Evolutionary conservation across 2,329 filamentous ascomycete species (phyloP).

Genomic region (Colletotrichum lini): DNA sequence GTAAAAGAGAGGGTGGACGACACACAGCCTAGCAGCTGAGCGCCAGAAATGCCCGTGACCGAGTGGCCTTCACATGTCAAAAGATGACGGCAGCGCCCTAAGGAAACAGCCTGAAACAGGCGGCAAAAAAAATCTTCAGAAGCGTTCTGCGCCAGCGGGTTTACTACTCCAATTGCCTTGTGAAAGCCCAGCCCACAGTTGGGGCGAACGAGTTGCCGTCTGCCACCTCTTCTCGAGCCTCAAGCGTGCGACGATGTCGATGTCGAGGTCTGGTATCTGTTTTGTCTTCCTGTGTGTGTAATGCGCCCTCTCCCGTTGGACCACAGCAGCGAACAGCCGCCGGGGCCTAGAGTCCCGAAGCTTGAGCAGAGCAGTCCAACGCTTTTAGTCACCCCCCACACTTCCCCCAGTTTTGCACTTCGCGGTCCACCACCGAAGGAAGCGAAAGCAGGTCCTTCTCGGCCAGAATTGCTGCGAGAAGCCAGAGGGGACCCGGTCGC

Average conservation of each 20-base stretch:
- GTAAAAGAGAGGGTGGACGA: neutral
- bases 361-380: slow-evolving; percentile 10
- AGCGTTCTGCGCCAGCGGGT: slow-evolving; percentile 16
- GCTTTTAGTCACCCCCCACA: slow-evolving; percentile 34
- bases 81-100: neutral
- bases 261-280: neutral
- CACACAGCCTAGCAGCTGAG: no score
- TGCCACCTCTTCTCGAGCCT: slow-evolving; percentile 29
- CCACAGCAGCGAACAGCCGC: slow-evolving; percentile 6
- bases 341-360: neutral
- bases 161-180: slow-evolving; percentile 29
- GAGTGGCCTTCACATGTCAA: slow-evolving; percentile 39
- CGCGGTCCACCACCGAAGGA: slow-evolving; percentile 38
- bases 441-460: slow-evolving; percentile 37
- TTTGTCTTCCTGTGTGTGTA: slow-evolving; percentile 16
- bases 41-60: slow-evolving; percentile 7
- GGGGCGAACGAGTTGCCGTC: slow-evolving; percentile 18
- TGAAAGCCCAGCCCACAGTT: slow-evolving; percentile 28
- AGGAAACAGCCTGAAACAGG: slow-evolving; percentile 34
- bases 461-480: slow-evolving; percentile 42
- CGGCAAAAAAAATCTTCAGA: slow-evolving; percentile 25
- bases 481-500: slow-evolving; percentile 1
- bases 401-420: slow-evolving; percentile 40
- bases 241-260: neutral
- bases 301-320: slow-evolving; percentile 11